Base-by-base conservation (phyloP, 257 asterid genomes). In the Misopates orontium region DNA sequence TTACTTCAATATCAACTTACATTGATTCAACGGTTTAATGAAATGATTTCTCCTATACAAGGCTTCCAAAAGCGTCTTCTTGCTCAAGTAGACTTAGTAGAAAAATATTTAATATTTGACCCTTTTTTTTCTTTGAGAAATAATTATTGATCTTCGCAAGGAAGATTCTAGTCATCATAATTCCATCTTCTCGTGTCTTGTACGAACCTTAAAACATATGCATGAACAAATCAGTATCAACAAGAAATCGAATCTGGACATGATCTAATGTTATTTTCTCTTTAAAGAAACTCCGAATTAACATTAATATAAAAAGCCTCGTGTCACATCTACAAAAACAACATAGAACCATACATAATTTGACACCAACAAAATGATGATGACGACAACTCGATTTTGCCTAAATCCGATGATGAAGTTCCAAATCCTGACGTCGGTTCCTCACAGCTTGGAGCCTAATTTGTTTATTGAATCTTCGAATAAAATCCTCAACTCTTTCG, bases 401-500 rank as follows among this genome's bases (percentile, higher is more conserved):
- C 64, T 57, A 61, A 40, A 67, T 71, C 20, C 67, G 53, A 20
- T 60, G 53, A 20, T 60, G 16, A 10, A 67, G n/a, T 12, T 49
- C 41, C 21, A 17, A 58, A 11, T 47, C 66, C 13, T 21, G 36
- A 28, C 36, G 69, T 53, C 71, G 51, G 68, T 58, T 59, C 49
- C 36, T 70, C 19, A 57, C 41, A 1, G 83, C 86, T 63, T 84
- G 84, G 73, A 79, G 83, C 82, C 88, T 77, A 62, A 84, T 87
- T 72, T 87, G 86, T 64, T 67, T 66, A 51, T 87, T 87, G 64
- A 80, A 83, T 50, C 64, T 77, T 63, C 64, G 73, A 65, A 87
- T 87, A 56, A 87, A 87, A 3, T 87, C 92, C 71, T 87, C 92
- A 4, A 83, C 87, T 69, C 87, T 79, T 60, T 59, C 74, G 53